These are phyloP conservation scores for Neohortaea acidophila DNA, from an alignment of 495 filamentous ascomycete species.

Conservation along the genomic window DNA sequence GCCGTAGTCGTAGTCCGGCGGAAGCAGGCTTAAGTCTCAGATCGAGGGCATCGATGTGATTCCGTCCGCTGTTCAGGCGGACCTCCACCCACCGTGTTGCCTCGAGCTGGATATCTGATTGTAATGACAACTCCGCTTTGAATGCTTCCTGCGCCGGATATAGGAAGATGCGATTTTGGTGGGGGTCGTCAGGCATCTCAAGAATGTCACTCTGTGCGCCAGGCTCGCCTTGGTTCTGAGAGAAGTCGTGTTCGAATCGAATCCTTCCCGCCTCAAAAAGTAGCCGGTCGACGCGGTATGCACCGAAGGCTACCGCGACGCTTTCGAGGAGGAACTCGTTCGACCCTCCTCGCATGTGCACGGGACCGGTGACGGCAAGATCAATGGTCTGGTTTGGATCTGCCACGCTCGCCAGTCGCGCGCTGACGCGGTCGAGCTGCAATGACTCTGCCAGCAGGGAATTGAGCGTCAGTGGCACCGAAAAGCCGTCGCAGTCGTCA, in stretches of 20 bases:
- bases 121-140: slow-evolving; percentile 34
- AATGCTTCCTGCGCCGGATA: slow-evolving; percentile 36
- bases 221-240: slow-evolving; percentile 16
- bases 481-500: slow-evolving; percentile 61
- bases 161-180: slow-evolving; percentile 31
- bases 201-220: not conserved
- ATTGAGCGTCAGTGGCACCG: slow-evolving; percentile 50
- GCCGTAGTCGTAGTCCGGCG: slow-evolving; percentile 72
- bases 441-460: slow-evolving; percentile 62
- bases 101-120: slow-evolving; percentile 56
- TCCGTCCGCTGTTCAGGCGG: slow-evolving; percentile 58
- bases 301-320: slow-evolving; percentile 46
- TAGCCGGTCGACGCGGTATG: slow-evolving; percentile 61
- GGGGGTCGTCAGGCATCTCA: not conserved
- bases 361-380: no score
- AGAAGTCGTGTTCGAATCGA: slow-evolving; percentile 45
- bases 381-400: slow-evolving; percentile 28
- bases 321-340: slow-evolving; percentile 26
- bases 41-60: slow-evolving; percentile 51
- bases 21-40: slow-evolving; percentile 67
- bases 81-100: slow-evolving; percentile 61
- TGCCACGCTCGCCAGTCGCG: slow-evolving; percentile 42
- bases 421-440: slow-evolving; percentile 46
- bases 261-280: slow-evolving; percentile 54
- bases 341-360: no score